Percentiles rank a stretch among this genome's conserved stretches.
Conservation (phyloP, 306 rosid genomes). For the Dryas alaskensis region DNA sequence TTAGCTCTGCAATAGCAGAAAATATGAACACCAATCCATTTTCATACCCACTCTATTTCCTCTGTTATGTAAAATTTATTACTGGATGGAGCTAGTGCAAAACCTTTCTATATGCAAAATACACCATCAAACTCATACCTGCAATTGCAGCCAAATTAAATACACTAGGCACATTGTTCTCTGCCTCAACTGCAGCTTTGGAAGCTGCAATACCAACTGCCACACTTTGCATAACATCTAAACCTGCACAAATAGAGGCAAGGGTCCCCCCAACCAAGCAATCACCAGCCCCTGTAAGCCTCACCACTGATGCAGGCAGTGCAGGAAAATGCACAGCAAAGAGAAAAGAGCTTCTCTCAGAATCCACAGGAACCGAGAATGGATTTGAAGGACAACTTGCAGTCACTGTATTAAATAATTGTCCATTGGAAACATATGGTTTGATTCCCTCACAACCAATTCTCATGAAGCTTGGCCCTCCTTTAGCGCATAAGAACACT, state of each 20-base stretch:
- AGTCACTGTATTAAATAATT: conserved; percentile 40
- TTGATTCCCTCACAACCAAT: conserved; percentile 30
- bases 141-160: conserved; percentile 51
- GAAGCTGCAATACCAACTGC: conserved; percentile 87
- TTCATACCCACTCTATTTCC: conserved; percentile 1
- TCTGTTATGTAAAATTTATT: not conserved
- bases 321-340: conserved; percentile 81
- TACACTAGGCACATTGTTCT: conserved; percentile 61
- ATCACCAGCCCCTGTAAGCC: conserved; percentile 91
- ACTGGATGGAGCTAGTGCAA: not conserved
- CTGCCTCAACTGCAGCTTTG: conserved; percentile 79
- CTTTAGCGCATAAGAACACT: conserved; percentile 67
- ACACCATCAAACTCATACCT: conserved; percentile 35
- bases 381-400: conserved; percentile 48
- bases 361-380: conserved; percentile 32
- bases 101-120: not conserved
- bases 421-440: conserved; percentile 21
- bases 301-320: conserved; percentile 70
- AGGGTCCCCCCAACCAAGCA: conserved; percentile 86
- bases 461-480: conserved; percentile 45
- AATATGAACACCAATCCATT: not conserved
- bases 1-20: not conserved
- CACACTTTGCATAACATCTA: conserved; percentile 70
- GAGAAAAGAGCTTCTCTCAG: conserved; percentile 43
- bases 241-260: conserved; percentile 70